Conservation (phyloP, 2,329 filamentous ascomycete genomes). For the Tolypocladium ophioglossoides region DNA sequence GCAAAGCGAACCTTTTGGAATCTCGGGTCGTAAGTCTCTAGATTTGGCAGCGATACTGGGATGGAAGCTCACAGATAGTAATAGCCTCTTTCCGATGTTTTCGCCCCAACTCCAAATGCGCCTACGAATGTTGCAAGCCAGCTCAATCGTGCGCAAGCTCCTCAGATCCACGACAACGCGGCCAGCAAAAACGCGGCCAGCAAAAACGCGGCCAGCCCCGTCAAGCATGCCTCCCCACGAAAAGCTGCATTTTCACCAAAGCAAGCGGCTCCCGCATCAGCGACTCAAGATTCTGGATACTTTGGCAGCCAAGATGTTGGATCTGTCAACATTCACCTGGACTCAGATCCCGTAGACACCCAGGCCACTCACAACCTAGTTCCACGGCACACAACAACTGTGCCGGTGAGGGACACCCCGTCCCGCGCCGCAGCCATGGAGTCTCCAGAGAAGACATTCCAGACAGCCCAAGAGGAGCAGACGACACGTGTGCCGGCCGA, state of each 20-base stretch:
- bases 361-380: slow-evolving; percentile 9
- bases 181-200: slow-evolving; percentile 21
- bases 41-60: not conserved
- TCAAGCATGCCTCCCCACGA: slow-evolving; percentile 21
- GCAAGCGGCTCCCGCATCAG: slow-evolving; percentile 10
- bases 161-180: slow-evolving; percentile 49
- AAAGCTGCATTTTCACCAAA: slow-evolving; percentile 19
- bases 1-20: slow-evolving; percentile 48
- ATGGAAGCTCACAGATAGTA: slow-evolving; percentile 21
- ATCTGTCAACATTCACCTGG: slow-evolving; percentile 12
- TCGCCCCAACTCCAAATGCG: slow-evolving; percentile 44
- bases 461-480: slow-evolving; percentile 35
- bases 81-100: slow-evolving; percentile 50
- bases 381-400: slow-evolving; percentile 6
- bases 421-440: slow-evolving; percentile 16
- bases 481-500: slow-evolving; percentile 13
- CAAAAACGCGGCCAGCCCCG: slow-evolving; percentile 20
- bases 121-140: slow-evolving; percentile 41
- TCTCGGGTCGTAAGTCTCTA: slow-evolving; percentile 48
- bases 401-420: slow-evolving; percentile 11
- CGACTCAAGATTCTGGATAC: slow-evolving; percentile 54
- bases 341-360: slow-evolving; percentile 10
- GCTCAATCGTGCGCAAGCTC: slow-evolving; percentile 38
- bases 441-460: slow-evolving; percentile 27
- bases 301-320: slow-evolving; percentile 50